These are phyloP conservation scores for Sporothrix humicola DNA, from an alignment of 2,329 filamentous ascomycete genomes.

Conservation along the genomic window DNA sequence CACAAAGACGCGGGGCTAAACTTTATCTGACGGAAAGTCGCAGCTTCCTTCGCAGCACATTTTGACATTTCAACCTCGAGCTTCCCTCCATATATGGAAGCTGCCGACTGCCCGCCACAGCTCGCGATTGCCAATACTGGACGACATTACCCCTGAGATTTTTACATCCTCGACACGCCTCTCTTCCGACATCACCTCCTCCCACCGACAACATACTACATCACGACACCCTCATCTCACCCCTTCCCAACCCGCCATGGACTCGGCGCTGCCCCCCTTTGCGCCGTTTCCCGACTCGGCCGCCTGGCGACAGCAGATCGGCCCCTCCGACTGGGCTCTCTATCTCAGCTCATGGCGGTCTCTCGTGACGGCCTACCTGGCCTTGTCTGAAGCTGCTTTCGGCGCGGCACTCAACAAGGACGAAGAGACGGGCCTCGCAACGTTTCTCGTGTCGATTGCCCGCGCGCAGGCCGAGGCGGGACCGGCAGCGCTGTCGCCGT, in stretches of 20 bases:
- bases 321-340: constrained; percentile 74
- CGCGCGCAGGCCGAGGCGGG: constrained; percentile 56
- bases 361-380: constrained; percentile 69
- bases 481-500: constrained; percentile 45
- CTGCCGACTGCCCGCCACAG: not conserved
- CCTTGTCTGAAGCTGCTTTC: constrained; percentile 63
- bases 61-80: not conserved
- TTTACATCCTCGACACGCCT: not conserved
- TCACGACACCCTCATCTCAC: not conserved
- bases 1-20: constrained; percentile 14
- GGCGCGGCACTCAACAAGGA: constrained; percentile 57
- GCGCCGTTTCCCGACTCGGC: constrained; percentile 73
- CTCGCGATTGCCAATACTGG: not conserved
- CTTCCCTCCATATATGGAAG: constrained; percentile 1
- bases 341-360: constrained; percentile 78
- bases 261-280: constrained; percentile 67
- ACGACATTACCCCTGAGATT: too few relatives aligned
- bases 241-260: constrained; percentile 44
- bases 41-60: not conserved
- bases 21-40: not conserved
- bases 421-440: constrained; percentile 45
- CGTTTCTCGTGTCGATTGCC: constrained; percentile 73
- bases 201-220: not conserved
- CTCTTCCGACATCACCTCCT: not conserved
- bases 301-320: constrained; percentile 69